Base-by-base conservation (phyloP, 1,284 basidiomycete species). In the Boletus smithii region DNA sequence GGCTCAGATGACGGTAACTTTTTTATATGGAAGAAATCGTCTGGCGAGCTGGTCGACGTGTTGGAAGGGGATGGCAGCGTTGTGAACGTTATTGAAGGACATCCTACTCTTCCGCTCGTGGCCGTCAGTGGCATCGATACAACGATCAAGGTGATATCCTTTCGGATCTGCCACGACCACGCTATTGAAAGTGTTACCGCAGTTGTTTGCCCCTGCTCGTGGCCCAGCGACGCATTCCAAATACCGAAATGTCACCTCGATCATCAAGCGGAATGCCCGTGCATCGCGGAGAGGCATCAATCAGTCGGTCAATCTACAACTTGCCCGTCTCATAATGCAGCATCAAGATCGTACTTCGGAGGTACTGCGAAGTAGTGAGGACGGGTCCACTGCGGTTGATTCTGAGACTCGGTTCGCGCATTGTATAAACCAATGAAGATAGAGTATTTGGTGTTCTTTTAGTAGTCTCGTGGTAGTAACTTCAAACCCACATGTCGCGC, bases 111-210 rank as follows among this genome's bases (percentile, higher is more conserved):
- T 50, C 93, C 94, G 0, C 68, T 97, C 22, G 67, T 94, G 23
- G 92, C 92, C 2, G 83, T 90, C 31, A 91, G 87, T 60, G 93
- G 94, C 1, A 95, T 97, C 51, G 94, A 97, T 65, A 74, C 78
- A 7, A 91, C 89, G 1, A 78, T 95, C 52, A 97, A 97, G 76
- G 88, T 88, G 48, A 54, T 71, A 26, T 29, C n/a, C 5, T 17
- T 38, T 43, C 26, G 5, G 27, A 37, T 49, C 23, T 41, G 17
- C 14, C 11, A 14, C 13, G 43, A 46, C 17, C 26, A 39, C 33
- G n/a, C 14, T 43, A 8, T 32, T 37, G 20, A 49, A 34, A 27
- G 32, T 42, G 27, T 55, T 23, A 42, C 27, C 29, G 47, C 52
- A 88, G 85, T 67, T 93, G 33, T 92, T 93, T 66, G 80, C 81